Base-by-base conservation (phyloP, 306 rosid genomes). In the Quercus variabilis region DNA sequence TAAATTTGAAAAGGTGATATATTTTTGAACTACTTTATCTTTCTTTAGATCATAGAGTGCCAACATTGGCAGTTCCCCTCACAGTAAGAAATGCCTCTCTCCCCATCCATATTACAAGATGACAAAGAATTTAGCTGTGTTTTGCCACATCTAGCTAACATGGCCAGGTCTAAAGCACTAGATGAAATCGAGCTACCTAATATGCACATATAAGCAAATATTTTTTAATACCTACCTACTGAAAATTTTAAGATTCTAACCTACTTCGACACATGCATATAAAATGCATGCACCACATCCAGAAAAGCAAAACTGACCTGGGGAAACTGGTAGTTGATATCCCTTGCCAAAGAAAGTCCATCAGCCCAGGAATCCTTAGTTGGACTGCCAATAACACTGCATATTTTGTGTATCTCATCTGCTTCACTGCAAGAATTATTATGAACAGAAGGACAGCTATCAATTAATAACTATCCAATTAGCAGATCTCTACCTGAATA, bases 401-500 rank as follows among this genome's bases (percentile, higher is more conserved):
- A 96, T 71, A 96, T 93, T 89, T 96, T 96, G 87, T 84, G 88
- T 73, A 96, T 88, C 86, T 96, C 98, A 82, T 96, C 99, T 13
- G 90, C 89, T 84, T 93, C 98, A 79, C 98, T 96, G 98, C 84
- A 83, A 5, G 21, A 49, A 54, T 30, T 35, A 14, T 73, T 58
- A 76, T 21, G 49, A 76, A 19, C 51, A 71, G 57, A 83, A 75
- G 5, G 78, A 38, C 67, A 56, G 43, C 73, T 41, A 46, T 49
- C 28, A 80, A 25, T 56, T 30, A 80, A 69, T 68, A 20, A 58
- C 57, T 23, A 78, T 6, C 71, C 58, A 46, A 15, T 6, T 64
- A 33, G 73, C 43, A 64, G 38, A 28, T 64, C 70, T 19, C n/a
- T 15, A 35, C 51, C 15, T 3, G 5, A 33, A 67, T 67, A 33